Evolutionary conservation across 768 basidiomycete species (phyloP).

Genomic region (Boletus sp.): DNA sequence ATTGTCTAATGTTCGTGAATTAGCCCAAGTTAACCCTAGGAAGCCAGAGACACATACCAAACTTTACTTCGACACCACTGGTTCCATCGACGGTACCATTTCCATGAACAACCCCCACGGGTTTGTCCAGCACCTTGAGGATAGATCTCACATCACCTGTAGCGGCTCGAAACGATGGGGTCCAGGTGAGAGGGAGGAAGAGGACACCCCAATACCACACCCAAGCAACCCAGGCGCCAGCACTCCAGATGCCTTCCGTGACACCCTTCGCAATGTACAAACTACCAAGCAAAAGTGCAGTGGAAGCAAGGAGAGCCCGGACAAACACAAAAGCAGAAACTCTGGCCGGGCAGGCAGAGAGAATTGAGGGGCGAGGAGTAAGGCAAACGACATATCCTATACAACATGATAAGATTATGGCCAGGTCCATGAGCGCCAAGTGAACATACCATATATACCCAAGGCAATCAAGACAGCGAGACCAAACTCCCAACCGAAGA

Average conservation of each 20-base stretch:
- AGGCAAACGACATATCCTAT: conserved; percentile 20
- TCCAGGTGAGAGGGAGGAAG: conserved; percentile 33
- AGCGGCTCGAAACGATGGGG: conserved; percentile 60
- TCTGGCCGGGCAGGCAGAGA: conserved; percentile 4
- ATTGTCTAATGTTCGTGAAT: conserved; percentile 48
- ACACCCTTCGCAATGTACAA: conserved; percentile 28
- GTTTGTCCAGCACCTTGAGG: conserved; percentile 74
- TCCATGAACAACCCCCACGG: conserved; percentile 81
- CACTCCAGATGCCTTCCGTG: conserved; percentile 27
- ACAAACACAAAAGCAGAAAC: conserved; percentile 32
- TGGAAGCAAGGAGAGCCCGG: conserved; percentile 78
- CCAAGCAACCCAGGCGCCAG: conserved; percentile 29
- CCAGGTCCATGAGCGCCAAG: neutral
- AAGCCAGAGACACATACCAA: conserved; percentile 49
- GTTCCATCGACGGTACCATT: conserved; percentile 71
- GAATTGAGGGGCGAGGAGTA: conserved; percentile 4
- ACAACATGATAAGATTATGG: neutral
- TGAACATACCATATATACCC: conserved; percentile 61
- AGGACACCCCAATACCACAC: conserved; percentile 30
- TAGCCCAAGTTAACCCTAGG: neutral
- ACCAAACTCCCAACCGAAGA: conserved; percentile 66
- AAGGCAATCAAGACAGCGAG: conserved; percentile 70
- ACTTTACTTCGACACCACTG: conserved; percentile 77
- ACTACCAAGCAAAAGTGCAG: conserved; percentile 74
- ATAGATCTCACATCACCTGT: conserved; percentile 78